Conservation (phyloP, 306 rosid species). For the Acmispon strigosus region DNA sequence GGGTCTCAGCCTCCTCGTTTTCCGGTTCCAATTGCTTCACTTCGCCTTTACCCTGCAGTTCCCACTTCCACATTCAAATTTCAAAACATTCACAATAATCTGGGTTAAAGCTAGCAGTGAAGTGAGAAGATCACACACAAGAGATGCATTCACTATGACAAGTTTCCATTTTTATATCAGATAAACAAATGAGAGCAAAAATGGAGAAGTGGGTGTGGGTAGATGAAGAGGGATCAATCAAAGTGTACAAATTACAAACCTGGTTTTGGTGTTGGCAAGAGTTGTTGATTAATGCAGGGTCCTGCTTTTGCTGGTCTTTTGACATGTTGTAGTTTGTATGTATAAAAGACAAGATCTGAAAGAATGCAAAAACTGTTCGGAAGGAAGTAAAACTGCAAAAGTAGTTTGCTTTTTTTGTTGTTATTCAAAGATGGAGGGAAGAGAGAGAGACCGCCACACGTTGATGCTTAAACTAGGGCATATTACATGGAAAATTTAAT, state of each 20-base stretch:
- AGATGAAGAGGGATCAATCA: not conserved
- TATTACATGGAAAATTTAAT: no score
- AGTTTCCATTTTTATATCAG: not conserved
- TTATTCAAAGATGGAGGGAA: constrained; percentile 12
- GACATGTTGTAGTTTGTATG: constrained; percentile 22
- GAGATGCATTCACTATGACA: not conserved
- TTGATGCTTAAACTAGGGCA: no score
- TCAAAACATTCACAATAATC: not conserved
- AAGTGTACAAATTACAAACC: not conserved
- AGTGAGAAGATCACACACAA: not conserved
- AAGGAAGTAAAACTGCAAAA: constrained; percentile 1
- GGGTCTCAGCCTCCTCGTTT: constrained; percentile 51
- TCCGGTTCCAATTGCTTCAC: constrained; percentile 35
- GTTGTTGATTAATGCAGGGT: constrained; percentile 15
- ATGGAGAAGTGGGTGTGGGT: not conserved
- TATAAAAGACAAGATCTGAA: not conserved
- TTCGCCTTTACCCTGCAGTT: constrained; percentile 42
- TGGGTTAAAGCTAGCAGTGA: not conserved
- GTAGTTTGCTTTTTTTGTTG: constrained; percentile 9
- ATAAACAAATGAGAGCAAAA: not conserved
- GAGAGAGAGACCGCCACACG: not conserved
- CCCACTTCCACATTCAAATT: constrained; percentile 2
- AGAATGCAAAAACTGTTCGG: constrained; percentile 1
- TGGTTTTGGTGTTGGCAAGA: constrained; percentile 19
- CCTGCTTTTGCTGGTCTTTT: constrained; percentile 35